These are phyloP conservation scores for Gossypium stocksii DNA, from an alignment of 345 rosid genomes.

Conservation along the genomic window DNA sequence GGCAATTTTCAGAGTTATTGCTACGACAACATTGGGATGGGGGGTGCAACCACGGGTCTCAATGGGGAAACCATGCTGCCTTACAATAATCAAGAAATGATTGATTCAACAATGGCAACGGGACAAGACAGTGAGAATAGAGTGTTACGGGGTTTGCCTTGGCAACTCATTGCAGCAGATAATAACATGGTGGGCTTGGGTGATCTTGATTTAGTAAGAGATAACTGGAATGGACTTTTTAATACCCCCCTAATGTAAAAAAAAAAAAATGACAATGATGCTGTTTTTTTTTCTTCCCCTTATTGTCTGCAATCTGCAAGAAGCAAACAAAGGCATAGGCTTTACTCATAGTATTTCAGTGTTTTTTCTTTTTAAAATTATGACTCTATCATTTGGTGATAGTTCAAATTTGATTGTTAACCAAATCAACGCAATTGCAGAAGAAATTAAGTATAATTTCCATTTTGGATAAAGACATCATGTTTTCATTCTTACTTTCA, in stretches of 20 bases:
- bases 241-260: constrained; percentile 46
- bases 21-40: constrained; percentile 30
- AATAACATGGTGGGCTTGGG: constrained; percentile 16
- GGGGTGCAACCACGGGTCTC: constrained; percentile 9
- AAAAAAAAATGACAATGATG: constrained; percentile 11
- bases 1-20: constrained; percentile 32
- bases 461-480: constrained; percentile 25
- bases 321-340: neutral
- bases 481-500: constrained; percentile 39
- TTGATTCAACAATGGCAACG: constrained; percentile 16
- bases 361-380: neutral
- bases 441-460: constrained; percentile 15
- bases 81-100: constrained; percentile 27
- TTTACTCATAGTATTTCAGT: constrained; percentile 23
- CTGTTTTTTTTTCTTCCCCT: neutral
- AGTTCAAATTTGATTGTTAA: constrained; percentile 32
- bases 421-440: constrained; percentile 22
- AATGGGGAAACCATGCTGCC: constrained; percentile 35
- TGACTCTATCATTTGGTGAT: constrained; percentile 12
- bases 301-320: too few species aligned
- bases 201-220: constrained; percentile 41
- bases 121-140: constrained; percentile 56
- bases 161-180: constrained; percentile 65
- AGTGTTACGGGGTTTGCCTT: constrained; percentile 62
- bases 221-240: constrained; percentile 53